phyloP scores from a whole-genome alignment of 2,329 filamentous ascomycete species.

The Xylariales sp. region DNA sequence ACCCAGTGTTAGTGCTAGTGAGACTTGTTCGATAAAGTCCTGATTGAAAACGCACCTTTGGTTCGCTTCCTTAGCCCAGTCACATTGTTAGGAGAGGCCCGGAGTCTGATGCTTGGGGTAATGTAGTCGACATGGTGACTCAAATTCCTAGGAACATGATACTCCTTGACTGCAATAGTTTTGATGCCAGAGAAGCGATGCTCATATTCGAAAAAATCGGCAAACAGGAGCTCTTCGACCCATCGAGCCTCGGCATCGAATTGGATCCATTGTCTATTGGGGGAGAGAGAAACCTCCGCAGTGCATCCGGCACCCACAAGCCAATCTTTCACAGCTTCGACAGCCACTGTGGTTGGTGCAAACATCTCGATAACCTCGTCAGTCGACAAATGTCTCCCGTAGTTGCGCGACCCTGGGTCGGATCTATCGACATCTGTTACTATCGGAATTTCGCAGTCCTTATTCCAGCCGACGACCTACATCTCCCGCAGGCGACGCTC shows the following conservation, averaged over 20 bases:
- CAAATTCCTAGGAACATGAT: conserved; percentile 19
- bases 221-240: conserved; percentile 28
- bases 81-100: conserved; percentile 8
- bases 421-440: conserved; percentile 15
- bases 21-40: too few relatives aligned
- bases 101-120: conserved; percentile 17
- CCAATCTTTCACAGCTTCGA: conserved; percentile 28
- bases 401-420: conserved; percentile 23
- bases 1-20: conserved; percentile 15
- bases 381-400: conserved; percentile 33
- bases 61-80: conserved; percentile 16
- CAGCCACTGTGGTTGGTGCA: conserved; percentile 26
- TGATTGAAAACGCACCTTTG: too few relatives aligned
- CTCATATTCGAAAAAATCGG: conserved; percentile 31
- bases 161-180: conserved; percentile 17
- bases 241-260: conserved; percentile 30
- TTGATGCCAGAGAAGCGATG: conserved; percentile 23
- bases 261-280: conserved; percentile 30
- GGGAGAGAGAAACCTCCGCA: conserved; percentile 16
- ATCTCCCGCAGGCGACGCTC: conserved; percentile 28
- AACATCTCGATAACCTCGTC: conserved; percentile 34
- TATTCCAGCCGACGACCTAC: too few relatives aligned
- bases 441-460: not conserved
- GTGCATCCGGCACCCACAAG: conserved; percentile 26
- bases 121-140: conserved; percentile 22